phyloP scores from a whole-genome alignment of 768 basidiomycete species.

The Leucosporidium scottii region DNA sequence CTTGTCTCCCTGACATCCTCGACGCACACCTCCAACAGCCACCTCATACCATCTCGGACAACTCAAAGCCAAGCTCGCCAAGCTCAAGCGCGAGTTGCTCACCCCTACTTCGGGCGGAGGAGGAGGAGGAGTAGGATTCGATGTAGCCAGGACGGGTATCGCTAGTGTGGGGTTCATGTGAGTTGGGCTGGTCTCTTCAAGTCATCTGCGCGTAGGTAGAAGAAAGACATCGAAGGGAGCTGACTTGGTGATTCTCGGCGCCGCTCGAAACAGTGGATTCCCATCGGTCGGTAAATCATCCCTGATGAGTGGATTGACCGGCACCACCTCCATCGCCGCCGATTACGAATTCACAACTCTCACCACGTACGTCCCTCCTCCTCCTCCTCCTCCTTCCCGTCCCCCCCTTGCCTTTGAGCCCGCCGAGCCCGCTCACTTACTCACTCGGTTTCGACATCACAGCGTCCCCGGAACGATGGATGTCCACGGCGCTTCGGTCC shows the following conservation, averaged over 20 bases:
- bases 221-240: not conserved
- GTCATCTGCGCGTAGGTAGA: slow-evolving; percentile 1
- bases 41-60: slow-evolving; percentile 28
- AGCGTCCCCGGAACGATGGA: slow-evolving; percentile 92
- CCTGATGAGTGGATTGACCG: slow-evolving; percentile 84
- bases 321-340: slow-evolving; percentile 91
- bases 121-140: slow-evolving; percentile 89
- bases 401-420: not conserved
- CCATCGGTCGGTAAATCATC: slow-evolving; percentile 88
- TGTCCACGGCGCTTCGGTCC: slow-evolving; percentile 92
- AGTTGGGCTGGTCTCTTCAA: slow-evolving; percentile 42
- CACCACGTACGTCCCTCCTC: slow-evolving; percentile 20
- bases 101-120: slow-evolving; percentile 66
- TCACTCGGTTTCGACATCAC: slow-evolving; percentile 42
- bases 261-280: slow-evolving; percentile 45
- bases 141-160: slow-evolving; percentile 95
- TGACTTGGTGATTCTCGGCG: not conserved
- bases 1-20: not conserved
- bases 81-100: slow-evolving; percentile 89
- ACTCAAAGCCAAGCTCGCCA: slow-evolving; percentile 77
- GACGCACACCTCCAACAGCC: not conserved
- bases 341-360: slow-evolving; percentile 89
- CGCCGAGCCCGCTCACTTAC: not conserved
- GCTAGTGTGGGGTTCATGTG: slow-evolving; percentile 72
- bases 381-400: not conserved